Base-by-base conservation (phyloP, 1,139 yeast species). In the Tardiomyces depauwii region DNA sequence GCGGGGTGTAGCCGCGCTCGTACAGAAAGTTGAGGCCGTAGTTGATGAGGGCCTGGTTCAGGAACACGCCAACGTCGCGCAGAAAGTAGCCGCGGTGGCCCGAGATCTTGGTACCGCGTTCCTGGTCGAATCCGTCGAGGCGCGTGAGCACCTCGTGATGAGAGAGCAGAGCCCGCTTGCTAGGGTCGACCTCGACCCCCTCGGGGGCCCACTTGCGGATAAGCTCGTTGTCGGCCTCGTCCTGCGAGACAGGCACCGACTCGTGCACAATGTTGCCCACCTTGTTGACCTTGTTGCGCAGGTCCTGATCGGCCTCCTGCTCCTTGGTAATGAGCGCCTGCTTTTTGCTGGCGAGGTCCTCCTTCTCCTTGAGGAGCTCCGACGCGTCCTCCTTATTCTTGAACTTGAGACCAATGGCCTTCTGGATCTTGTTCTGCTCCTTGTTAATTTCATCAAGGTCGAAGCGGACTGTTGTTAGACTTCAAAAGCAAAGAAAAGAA, bases 21-120 rank as follows among this genome's bases (percentile, higher is more conserved):
- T 87, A 77, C 65, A 91, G 77, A 71, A 88, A 89, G 51, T 77
- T 76, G 63, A 91, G 77, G 55, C 98, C 98, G 63, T 88, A 89
- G 77, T 89, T 91, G 68, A 91, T 91, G 68, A 91, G 75, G 36
- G 99, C 99, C 71, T 93, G 97, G 74, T 93, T 91, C 66, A 91
- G 78, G 71, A 89, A 93, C 39, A 91, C 98, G 70, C 98, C 98
- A 60, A 78, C 84, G 67, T 83, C 84, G 72, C 96, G 82, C 65
- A 93, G 76, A 70, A 91, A 91, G 72, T 88, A 91, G 53, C 99
- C 99, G 71, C 99, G 84, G 76, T 91, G 99, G 52, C 99, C 99
- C 49, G 91, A 91, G 56, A 91, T 82, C 72, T 89, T 85, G 53
- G 87, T 95, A 66, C 99, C 99, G 72, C 99, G 84, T 70, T 91